Evolutionary conservation across 768 basidiomycete genomes (phyloP).

Genomic region (Leucogyrophana mollusca): DNA sequence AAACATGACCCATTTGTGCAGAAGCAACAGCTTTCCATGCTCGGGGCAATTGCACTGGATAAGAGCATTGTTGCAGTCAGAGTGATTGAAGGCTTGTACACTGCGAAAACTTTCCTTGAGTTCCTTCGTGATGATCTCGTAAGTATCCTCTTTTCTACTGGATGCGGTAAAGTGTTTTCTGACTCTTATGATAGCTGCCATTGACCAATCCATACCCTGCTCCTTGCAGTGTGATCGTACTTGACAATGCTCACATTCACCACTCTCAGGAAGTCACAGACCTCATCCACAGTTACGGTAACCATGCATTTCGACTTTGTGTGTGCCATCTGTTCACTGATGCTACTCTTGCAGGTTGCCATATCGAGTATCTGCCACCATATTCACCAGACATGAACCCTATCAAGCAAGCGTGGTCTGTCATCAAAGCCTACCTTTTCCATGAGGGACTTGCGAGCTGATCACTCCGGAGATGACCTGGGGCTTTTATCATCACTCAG

Average conservation of each 20-base stretch:
- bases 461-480: constrained; percentile 10
- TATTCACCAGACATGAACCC: constrained; percentile 31
- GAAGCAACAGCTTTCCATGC: constrained; percentile 15
- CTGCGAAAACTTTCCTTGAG: constrained; percentile 13
- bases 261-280: constrained; percentile 17
- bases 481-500: constrained; percentile 16
- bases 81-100: constrained; percentile 20
- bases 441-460: constrained; percentile 4
- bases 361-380: constrained; percentile 24
- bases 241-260: constrained; percentile 18
- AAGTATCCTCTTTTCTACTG: too few relatives aligned
- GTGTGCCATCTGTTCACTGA: too few relatives aligned
- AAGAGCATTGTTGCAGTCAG: constrained; percentile 19
- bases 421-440: constrained; percentile 18
- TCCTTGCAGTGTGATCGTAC: constrained; percentile 13
- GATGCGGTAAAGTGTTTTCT: too few relatives aligned
- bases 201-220: constrained; percentile 18
- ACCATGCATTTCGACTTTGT: too few relatives aligned
- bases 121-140: constrained; percentile 17
- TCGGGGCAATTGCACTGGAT: constrained; percentile 19
- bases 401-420: constrained; percentile 26
- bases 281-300: too few relatives aligned
- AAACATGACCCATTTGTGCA: constrained; percentile 18
- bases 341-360: constrained; percentile 12
- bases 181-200: constrained; percentile 15